Percentiles rank a stretch among this genome's conserved stretches.
phyloP scores from a whole-genome alignment of 495 filamentous ascomycete genomes.

The Penicillium antarcticum region DNA sequence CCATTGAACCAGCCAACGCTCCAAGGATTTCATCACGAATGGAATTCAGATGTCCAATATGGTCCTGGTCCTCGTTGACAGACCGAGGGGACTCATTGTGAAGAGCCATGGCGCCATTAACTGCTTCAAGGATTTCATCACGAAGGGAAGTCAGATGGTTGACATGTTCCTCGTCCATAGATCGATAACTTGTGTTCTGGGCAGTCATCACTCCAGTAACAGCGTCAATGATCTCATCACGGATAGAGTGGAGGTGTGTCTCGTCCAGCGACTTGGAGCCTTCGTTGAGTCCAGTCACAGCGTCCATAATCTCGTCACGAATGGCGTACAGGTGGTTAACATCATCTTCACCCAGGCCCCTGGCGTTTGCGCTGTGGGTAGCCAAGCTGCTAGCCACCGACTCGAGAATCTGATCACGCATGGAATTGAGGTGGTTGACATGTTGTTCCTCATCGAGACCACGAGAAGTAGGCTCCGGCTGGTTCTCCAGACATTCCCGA shows the following conservation, averaged over 20 bases:
- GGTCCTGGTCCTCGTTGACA: constrained; percentile 17
- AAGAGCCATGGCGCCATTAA: neutral
- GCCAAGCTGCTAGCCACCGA: constrained; percentile 30
- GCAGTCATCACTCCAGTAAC: constrained; percentile 50
- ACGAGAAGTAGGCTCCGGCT: constrained; percentile 10
- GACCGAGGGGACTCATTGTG: neutral
- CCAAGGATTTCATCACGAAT: constrained; percentile 42
- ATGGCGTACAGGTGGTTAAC: constrained; percentile 2
- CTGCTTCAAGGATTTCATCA: constrained; percentile 41
- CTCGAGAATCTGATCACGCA: constrained; percentile 41
- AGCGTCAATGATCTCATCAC: constrained; percentile 16
- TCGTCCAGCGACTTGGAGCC: constrained; percentile 1
- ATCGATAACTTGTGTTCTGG: neutral
- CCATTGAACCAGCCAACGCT: constrained; percentile 34
- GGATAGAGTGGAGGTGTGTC: constrained; percentile 3
- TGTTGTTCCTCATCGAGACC: constrained; percentile 13
- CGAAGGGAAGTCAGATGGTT: constrained; percentile 18
- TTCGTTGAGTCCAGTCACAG: constrained; percentile 41
- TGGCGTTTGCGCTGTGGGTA: neutral
- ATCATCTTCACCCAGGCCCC: constrained; percentile 8
- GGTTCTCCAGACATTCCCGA: constrained; percentile 8
- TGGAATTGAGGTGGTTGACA: constrained; percentile 16
- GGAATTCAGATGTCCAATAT: constrained; percentile 24
- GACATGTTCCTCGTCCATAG: constrained; percentile 19
- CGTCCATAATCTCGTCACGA: constrained; percentile 32